Percentiles rank a stretch among this genome's conserved stretches.
These are phyloP conservation scores for Cyclospora cayetanensis DNA, from an alignment of 169 alveolate species.

Conservation along the genomic window DNA sequence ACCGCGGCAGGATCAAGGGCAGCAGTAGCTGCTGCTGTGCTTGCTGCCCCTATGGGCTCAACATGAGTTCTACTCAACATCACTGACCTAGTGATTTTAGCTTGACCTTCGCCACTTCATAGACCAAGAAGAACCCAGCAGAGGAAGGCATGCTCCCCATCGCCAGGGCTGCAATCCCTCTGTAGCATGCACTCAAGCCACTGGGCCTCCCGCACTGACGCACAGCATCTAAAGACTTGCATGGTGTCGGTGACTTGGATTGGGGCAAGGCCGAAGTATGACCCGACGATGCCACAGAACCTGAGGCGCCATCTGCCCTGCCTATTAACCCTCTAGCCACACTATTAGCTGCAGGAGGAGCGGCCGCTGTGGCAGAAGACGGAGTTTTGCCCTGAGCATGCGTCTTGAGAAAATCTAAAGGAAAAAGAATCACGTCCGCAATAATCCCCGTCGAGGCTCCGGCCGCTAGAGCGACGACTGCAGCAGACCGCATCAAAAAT, in stretches of 20 bases:
- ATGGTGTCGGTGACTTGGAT: not conserved
- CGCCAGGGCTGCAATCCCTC: slow-evolving; percentile 47
- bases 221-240: not conserved
- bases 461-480: slow-evolving; percentile 65
- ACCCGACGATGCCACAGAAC: not conserved
- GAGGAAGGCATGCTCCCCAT: slow-evolving; percentile 65
- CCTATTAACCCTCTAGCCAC: not conserved
- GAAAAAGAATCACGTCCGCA: slow-evolving; percentile 36
- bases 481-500: not conserved
- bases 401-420: slow-evolving; percentile 47
- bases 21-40: not conserved
- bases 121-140: slow-evolving; percentile 37
- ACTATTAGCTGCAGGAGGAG: not conserved
- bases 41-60: too few species aligned
- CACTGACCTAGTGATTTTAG: not conserved
- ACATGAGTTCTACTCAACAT: too few species aligned
- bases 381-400: slow-evolving; percentile 13
- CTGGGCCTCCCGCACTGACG: not conserved
- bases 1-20: not conserved
- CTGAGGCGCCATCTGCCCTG: not conserved
- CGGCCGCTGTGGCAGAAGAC: not conserved
- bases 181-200: not conserved
- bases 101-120: slow-evolving; percentile 54
- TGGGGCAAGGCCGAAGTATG: not conserved
- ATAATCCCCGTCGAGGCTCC: slow-evolving; percentile 61